These are phyloP conservation scores for Metarhizium robertsii DNA, from an alignment of 2,329 filamentous ascomycete species.

Conservation along the genomic window DNA sequence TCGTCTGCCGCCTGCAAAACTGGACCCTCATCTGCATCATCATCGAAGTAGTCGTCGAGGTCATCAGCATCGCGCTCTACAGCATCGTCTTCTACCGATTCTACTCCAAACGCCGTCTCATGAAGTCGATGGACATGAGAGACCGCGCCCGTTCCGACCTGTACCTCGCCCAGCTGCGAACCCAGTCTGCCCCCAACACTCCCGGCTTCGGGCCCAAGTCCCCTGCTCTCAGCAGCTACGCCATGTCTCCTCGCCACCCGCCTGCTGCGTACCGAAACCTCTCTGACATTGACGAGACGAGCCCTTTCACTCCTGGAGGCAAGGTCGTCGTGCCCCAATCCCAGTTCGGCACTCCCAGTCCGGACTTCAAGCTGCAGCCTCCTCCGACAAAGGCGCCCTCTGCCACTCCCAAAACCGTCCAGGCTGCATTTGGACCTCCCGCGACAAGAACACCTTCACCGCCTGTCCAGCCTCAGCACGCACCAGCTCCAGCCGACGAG, in stretches of 20 bases:
- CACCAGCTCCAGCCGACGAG: slow-evolving; percentile 66
- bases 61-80: slow-evolving; percentile 87
- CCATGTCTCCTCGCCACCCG: slow-evolving; percentile 53
- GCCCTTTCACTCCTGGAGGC: slow-evolving; percentile 43
- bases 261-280: slow-evolving; percentile 46
- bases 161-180: slow-evolving; percentile 77
- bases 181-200: slow-evolving; percentile 89
- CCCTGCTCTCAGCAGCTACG: slow-evolving; percentile 36
- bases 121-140: slow-evolving; percentile 93
- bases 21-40: slow-evolving; percentile 95
- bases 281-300: slow-evolving; percentile 31
- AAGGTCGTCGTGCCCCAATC: slow-evolving; percentile 55
- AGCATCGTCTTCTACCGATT: slow-evolving; percentile 93
- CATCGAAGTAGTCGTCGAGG: slow-evolving; percentile 90
- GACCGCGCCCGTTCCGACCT: slow-evolving; percentile 91
- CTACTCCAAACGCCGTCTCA: slow-evolving; percentile 90
- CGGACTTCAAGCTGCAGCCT: slow-evolving; percentile 76
- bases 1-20: slow-evolving; percentile 87
- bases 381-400: slow-evolving; percentile 71
- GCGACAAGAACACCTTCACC: slow-evolving; percentile 10
- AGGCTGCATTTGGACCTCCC: slow-evolving; percentile 52
- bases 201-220: slow-evolving; percentile 61
- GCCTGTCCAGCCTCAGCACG: slow-evolving; percentile 35
- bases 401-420: slow-evolving; percentile 61
- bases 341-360: slow-evolving; percentile 43